Evolutionary conservation across 2,329 filamentous ascomycete species (phyloP).

Genomic region (Beauveria scarabaeidicola): DNA sequence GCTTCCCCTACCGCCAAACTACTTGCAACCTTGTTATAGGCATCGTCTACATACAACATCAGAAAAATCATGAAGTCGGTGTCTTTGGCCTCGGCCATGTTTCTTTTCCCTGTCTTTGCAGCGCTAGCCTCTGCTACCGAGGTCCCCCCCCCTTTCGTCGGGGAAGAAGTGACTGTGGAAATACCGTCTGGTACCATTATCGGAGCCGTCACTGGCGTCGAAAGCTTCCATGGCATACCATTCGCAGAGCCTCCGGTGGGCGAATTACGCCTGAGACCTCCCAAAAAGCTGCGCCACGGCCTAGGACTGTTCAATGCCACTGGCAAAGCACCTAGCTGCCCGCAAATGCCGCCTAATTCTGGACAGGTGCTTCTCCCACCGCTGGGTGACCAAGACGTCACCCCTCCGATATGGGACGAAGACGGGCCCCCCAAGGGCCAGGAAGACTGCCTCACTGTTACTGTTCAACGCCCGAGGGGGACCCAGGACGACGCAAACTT

Average conservation of each 20-base stretch:
- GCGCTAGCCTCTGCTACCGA: neutral
- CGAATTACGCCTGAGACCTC: slow-evolving; percentile 49
- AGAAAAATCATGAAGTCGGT: no score
- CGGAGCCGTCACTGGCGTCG: neutral
- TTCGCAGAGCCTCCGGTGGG: slow-evolving; percentile 54
- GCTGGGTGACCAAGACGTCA: neutral
- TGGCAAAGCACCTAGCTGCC: slow-evolving; percentile 41
- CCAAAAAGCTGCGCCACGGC: slow-evolving; percentile 34
- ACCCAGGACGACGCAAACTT: slow-evolving; percentile 34
- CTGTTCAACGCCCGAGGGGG: slow-evolving; percentile 37
- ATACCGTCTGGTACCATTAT: neutral
- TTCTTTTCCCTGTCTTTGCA: neutral
- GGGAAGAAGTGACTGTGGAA: neutral
- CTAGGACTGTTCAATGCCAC: slow-evolving; percentile 36
- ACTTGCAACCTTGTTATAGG: no score
- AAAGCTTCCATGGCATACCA: slow-evolving; percentile 51
- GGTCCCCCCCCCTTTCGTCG: neutral
- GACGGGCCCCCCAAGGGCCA: slow-evolving; percentile 24
- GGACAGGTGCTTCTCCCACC: neutral
- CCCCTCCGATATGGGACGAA: neutral
- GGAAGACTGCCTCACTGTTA: slow-evolving; percentile 45
- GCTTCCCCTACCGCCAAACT: no score
- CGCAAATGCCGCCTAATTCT: slow-evolving; percentile 37
- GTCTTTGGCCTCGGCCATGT: neutral
- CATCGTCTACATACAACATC: no score